A percentile compares a stretch with the other conserved stretches of the same genome.
phyloP scores from a whole-genome alignment of 192 early-diverging fungal genomes.

The Coemansia biformis region DNA sequence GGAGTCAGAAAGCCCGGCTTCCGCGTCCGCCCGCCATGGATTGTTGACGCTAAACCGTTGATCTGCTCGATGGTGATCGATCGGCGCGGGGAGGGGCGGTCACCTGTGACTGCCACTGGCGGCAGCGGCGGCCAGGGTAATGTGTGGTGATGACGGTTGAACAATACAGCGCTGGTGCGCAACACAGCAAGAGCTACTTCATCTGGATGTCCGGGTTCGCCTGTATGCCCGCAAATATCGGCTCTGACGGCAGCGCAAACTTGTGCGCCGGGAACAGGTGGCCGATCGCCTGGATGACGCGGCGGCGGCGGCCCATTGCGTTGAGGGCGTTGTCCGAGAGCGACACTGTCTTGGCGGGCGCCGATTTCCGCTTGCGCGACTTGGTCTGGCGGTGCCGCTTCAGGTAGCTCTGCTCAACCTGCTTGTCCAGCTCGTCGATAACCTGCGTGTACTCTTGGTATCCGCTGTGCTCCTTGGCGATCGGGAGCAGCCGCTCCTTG shows the following conservation, averaged over 20 bases:
- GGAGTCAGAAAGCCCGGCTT: no score
- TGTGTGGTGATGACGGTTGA: no score
- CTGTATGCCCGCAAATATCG: constrained; percentile 30
- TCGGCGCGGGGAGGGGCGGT: no score
- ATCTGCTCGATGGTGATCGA: no score
- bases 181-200: constrained; percentile 7
- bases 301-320: constrained; percentile 61
- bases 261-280: constrained; percentile 48
- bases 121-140: no score
- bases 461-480: constrained; percentile 67
- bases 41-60: no score
- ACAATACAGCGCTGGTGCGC: no score
- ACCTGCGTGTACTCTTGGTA: constrained; percentile 86
- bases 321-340: constrained; percentile 66
- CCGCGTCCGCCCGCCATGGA: no score
- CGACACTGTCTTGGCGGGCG: constrained; percentile 48
- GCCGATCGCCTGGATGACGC: constrained; percentile 64
- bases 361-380: constrained; percentile 66
- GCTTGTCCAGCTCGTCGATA: constrained; percentile 81
- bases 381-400: constrained; percentile 74
- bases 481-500: constrained; percentile 60
- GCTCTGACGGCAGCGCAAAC: constrained; percentile 36
- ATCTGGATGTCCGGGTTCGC: constrained; percentile 36
- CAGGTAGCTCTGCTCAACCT: constrained; percentile 80
- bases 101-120: no score